phyloP scores from a whole-genome alignment of 2,329 filamentous ascomycete species.

The Colletotrichum trifolii region DNA sequence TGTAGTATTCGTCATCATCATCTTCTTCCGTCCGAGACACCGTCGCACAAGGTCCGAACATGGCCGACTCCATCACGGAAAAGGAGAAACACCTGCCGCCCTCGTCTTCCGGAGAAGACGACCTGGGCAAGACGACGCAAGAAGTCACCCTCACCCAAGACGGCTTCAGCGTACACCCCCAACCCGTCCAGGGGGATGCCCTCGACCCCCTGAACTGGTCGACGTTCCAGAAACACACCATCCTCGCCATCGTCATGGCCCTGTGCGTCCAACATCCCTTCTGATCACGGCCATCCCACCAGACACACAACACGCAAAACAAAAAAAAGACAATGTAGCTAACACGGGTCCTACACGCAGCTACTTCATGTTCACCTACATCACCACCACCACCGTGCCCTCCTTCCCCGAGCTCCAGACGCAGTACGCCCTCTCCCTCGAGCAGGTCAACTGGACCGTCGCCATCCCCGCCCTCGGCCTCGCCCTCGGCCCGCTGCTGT shows the following conservation, averaged over 20 bases:
- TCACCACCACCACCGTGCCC: constrained; percentile 66
- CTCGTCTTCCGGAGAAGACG: constrained; percentile 9
- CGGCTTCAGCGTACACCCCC: constrained; percentile 50
- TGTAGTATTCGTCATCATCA: background rate
- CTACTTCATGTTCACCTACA: constrained; percentile 69
- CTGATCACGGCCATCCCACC: background rate
- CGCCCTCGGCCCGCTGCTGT: constrained; percentile 61
- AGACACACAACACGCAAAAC: too few relatives aligned
- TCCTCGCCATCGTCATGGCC: constrained; percentile 63
- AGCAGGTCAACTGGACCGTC: constrained; percentile 65
- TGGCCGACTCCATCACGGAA: constrained; percentile 26
- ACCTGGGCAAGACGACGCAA: constrained; percentile 26
- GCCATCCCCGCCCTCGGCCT: constrained; percentile 63
- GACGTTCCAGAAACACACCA: constrained; percentile 56
- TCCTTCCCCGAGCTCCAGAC: constrained; percentile 62
- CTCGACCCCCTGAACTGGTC: constrained; percentile 68
- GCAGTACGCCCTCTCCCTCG: constrained; percentile 55
- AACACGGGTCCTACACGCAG: constrained; percentile 41
- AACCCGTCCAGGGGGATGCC: constrained; percentile 49
- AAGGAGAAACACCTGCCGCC: constrained; percentile 15
- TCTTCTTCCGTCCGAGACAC: background rate
- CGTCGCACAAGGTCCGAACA: background rate
- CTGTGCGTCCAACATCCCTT: constrained; percentile 50
- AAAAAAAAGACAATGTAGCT: background rate
- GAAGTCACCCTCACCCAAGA: constrained; percentile 38